Evolutionary conservation across 768 basidiomycete genomes (phyloP).

Genomic region (Boletus sp.): DNA sequence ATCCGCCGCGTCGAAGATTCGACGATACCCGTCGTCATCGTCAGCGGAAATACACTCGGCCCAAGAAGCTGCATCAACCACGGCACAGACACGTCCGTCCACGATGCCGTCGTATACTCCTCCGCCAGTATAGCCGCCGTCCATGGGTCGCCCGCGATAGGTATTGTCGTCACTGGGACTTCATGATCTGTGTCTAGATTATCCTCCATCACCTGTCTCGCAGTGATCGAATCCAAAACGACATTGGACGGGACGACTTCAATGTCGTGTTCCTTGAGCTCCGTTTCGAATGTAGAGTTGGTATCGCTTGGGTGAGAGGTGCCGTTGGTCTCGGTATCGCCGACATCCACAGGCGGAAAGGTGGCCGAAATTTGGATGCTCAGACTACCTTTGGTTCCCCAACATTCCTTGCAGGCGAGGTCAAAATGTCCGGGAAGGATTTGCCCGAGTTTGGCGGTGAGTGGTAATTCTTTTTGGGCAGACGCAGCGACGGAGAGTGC

Average conservation of each 20-base stretch:
- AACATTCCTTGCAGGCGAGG: conserved; percentile 46
- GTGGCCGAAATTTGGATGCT: conserved; percentile 19
- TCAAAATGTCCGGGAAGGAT: conserved; percentile 44
- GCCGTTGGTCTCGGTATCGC: neutral
- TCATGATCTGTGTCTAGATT: conserved; percentile 21
- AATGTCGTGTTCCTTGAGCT: conserved; percentile 34
- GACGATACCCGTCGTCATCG: conserved; percentile 58
- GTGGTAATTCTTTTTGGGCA: conserved; percentile 41
- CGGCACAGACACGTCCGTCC: conserved; percentile 25
- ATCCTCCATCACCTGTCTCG: conserved; percentile 30
- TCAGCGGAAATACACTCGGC: conserved; percentile 51
- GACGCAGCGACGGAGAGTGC: conserved; percentile 41
- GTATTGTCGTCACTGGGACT: conserved; percentile 16
- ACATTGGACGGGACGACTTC: conserved; percentile 23
- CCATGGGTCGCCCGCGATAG: conserved; percentile 25
- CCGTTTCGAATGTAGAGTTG: conserved; percentile 34
- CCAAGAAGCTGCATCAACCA: conserved; percentile 47
- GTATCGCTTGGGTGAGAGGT: neutral
- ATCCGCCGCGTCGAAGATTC: conserved; percentile 62
- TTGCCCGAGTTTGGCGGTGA: conserved; percentile 37
- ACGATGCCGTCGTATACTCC: conserved; percentile 26
- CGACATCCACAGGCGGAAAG: neutral
- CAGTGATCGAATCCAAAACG: conserved; percentile 29
- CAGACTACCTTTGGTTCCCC: conserved; percentile 41
- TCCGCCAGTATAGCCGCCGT: conserved; percentile 20